Evolutionary conservation across 2,329 filamentous ascomycete genomes (phyloP).

Genomic region (Pseudohalonectria lignicola): DNA sequence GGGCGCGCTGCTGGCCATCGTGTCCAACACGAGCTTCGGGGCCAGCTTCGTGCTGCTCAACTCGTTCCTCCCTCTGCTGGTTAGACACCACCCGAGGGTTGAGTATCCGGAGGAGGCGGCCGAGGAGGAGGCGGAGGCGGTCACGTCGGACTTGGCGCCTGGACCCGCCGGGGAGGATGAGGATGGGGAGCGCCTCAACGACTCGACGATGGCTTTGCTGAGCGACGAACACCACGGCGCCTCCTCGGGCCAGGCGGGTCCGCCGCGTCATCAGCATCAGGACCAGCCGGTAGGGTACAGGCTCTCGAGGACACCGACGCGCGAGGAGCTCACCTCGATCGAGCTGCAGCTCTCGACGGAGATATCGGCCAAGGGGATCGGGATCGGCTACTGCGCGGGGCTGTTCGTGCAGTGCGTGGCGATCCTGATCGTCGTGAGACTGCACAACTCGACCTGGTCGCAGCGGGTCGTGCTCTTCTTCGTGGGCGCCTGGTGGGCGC

Average conservation of each 20-base stretch:
- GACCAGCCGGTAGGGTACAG: too few relatives aligned
- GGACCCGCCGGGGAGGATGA: slow-evolving; percentile 4
- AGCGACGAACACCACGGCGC: slow-evolving; percentile 11
- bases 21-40: slow-evolving; percentile 90
- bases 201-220: slow-evolving; percentile 37
- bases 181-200: slow-evolving; percentile 15
- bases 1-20: slow-evolving; percentile 72
- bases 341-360: slow-evolving; percentile 77
- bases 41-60: slow-evolving; percentile 93
- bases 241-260: background rate
- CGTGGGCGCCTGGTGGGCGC: slow-evolving; percentile 84
- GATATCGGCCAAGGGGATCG: slow-evolving; percentile 87
- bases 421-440: slow-evolving; percentile 63
- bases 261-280: too few relatives aligned
- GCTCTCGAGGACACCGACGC: slow-evolving; percentile 26
- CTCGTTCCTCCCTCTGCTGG: slow-evolving; percentile 84
- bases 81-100: slow-evolving; percentile 65
- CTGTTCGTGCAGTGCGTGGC: slow-evolving; percentile 73
- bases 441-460: slow-evolving; percentile 72
- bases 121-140: slow-evolving; percentile 8
- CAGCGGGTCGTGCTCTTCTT: slow-evolving; percentile 79
- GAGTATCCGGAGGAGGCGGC: slow-evolving; percentile 6
- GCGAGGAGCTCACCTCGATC: slow-evolving; percentile 42
- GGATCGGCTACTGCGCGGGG: slow-evolving; percentile 83
- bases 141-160: slow-evolving; percentile 19